Evolutionary conservation across 2,329 filamentous ascomycete species (phyloP).

Genomic region (Trichoderma simmonsii): DNA sequence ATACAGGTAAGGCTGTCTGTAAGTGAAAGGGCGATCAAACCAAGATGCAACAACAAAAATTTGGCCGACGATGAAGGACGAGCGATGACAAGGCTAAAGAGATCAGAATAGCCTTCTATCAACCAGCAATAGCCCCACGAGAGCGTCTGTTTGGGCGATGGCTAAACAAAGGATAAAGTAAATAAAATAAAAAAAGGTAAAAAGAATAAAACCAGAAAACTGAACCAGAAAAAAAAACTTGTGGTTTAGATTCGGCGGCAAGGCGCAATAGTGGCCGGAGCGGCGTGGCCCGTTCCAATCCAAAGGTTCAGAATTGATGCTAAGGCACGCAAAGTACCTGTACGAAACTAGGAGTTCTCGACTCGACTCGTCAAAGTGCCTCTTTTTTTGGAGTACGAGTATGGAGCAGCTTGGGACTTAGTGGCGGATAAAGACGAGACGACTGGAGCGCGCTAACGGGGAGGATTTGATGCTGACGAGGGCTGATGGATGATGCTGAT

Average conservation of each 20-base stretch:
- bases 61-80: background rate
- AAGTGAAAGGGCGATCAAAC: background rate
- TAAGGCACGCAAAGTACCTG: background rate
- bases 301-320: conserved; percentile 1
- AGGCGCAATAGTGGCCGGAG: conserved; percentile 8
- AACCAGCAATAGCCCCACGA: background rate
- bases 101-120: background rate
- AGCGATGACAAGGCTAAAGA: background rate
- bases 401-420: background rate
- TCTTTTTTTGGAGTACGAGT: background rate
- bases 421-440: background rate
- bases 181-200: background rate
- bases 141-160: background rate
- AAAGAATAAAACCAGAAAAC: background rate
- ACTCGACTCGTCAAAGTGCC: background rate
- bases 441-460: background rate
- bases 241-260: conserved; percentile 9
- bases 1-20: background rate
- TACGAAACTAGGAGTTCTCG: background rate
- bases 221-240: background rate
- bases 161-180: background rate
- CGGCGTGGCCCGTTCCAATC: conserved; percentile 15
- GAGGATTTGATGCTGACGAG: background rate
- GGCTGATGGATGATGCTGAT: background rate
- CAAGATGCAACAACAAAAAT: background rate